These are phyloP conservation scores for Rubia yunnanensis DNA, from an alignment of 257 asterid species.

Conservation along the genomic window DNA sequence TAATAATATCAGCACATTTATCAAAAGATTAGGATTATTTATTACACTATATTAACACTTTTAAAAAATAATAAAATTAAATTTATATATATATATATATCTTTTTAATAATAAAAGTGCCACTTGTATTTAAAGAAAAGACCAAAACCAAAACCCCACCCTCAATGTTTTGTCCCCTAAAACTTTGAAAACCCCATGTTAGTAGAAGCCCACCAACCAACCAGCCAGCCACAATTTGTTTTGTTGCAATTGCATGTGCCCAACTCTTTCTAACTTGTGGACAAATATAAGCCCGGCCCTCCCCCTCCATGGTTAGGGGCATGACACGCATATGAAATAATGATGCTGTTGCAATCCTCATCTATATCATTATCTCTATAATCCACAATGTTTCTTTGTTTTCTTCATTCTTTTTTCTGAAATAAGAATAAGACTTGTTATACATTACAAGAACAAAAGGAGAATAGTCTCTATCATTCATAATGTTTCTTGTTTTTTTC, in stretches of 20 bases:
- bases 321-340: neutral
- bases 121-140: constrained; percentile 13
- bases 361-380: neutral
- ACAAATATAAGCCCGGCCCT: neutral
- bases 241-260: constrained; percentile 11
- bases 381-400: neutral
- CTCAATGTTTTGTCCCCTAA: constrained; percentile 37
- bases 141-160: neutral
- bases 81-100: no score
- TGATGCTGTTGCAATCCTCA: neutral
- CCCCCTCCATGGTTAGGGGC: neutral
- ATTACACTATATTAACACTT: no score
- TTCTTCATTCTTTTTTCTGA: no score
- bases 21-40: no score
- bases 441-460: no score
- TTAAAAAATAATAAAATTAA: no score
- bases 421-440: no score
- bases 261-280: neutral
- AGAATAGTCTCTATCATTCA: no score
- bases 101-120: no score
- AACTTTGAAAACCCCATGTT: constrained; percentile 45
- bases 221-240: constrained; percentile 12
- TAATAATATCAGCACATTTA: no score
- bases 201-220: constrained; percentile 25
- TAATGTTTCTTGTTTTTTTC: no score